A percentile compares a stretch with the other conserved stretches of the same genome.
Conservation (phyloP, 768 basidiomycete genomes). For the Collybiopsis luxurians region DNA sequence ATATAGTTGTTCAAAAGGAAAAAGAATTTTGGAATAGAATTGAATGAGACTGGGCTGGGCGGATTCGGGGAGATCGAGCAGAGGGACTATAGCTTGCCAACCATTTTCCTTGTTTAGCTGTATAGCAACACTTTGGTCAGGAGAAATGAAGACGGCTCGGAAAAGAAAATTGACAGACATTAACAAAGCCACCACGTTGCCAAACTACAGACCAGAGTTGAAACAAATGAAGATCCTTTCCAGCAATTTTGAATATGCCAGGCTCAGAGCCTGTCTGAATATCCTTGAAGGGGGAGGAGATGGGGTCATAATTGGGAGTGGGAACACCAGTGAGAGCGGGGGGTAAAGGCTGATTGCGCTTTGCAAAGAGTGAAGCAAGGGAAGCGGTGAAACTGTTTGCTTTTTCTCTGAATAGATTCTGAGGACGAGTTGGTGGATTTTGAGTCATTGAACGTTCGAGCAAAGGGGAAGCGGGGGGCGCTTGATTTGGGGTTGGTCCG, state of each 20-base stretch:
- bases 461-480: conserved; percentile 30
- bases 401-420: conserved; percentile 46
- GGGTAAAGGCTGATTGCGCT: conserved; percentile 64
- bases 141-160: conserved; percentile 12
- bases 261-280: conserved; percentile 61
- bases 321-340: conserved; percentile 67
- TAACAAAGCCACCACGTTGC: conserved; percentile 57
- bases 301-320: conserved; percentile 59
- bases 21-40: conserved; percentile 60
- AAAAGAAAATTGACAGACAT: conserved; percentile 41
- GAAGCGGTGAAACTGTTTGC: conserved; percentile 58
- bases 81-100: conserved; percentile 32
- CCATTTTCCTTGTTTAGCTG: background rate
- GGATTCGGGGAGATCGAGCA: conserved; percentile 60
- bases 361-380: conserved; percentile 58
- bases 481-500: conserved; percentile 44
- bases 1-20: conserved; percentile 72
- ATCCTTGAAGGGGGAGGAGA: conserved; percentile 59
- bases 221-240: conserved; percentile 75
- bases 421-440: conserved; percentile 22
- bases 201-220: conserved; percentile 65
- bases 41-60: conserved; percentile 19
- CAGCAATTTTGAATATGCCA: conserved; percentile 67
- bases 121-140: conserved; percentile 3
- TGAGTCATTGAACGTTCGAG: conserved; percentile 45